phyloP scores from a whole-genome alignment of 2,329 filamentous ascomycete species.

The Arthrocladium fulminans region DNA sequence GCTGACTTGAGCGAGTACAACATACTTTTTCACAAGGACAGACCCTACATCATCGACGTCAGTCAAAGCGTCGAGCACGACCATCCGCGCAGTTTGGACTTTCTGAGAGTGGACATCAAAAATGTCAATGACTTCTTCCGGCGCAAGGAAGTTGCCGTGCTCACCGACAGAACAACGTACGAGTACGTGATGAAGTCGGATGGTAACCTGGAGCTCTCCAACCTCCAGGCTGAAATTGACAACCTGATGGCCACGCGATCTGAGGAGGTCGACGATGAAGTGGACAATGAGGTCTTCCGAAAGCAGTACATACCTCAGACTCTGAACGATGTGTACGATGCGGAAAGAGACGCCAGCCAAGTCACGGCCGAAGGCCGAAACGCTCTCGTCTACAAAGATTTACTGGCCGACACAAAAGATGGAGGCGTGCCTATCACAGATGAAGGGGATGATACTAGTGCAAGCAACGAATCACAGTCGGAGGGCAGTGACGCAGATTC shows the following conservation, averaged over 20 bases:
- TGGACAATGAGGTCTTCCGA: constrained; percentile 86
- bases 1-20: constrained; percentile 99
- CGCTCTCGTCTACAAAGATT: constrained; percentile 73
- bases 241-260: constrained; percentile 55
- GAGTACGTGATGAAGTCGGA: constrained; percentile 64
- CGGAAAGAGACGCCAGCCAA: constrained; percentile 79
- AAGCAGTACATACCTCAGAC: constrained; percentile 96
- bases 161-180: constrained; percentile 73
- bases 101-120: constrained; percentile 96
- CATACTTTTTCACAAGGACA: constrained; percentile 73
- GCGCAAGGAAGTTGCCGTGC: constrained; percentile 69
- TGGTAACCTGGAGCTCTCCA: constrained; percentile 49
- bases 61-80: constrained; percentile 96
- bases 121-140: constrained; percentile 91
- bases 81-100: constrained; percentile 84
- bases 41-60: constrained; percentile 91
- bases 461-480: constrained; percentile 33
- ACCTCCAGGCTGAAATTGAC: constrained; percentile 55
- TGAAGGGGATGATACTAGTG: constrained; percentile 32
- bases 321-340: constrained; percentile 89
- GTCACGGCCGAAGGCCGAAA: constrained; percentile 64
- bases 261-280: constrained; percentile 45
- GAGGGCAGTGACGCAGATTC: constrained; percentile 27
- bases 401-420: constrained; percentile 59
- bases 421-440: constrained; percentile 5